Evolutionary conservation across 2,329 filamentous ascomycete genomes (phyloP).

Genomic region (Apiospora saccharicola): DNA sequence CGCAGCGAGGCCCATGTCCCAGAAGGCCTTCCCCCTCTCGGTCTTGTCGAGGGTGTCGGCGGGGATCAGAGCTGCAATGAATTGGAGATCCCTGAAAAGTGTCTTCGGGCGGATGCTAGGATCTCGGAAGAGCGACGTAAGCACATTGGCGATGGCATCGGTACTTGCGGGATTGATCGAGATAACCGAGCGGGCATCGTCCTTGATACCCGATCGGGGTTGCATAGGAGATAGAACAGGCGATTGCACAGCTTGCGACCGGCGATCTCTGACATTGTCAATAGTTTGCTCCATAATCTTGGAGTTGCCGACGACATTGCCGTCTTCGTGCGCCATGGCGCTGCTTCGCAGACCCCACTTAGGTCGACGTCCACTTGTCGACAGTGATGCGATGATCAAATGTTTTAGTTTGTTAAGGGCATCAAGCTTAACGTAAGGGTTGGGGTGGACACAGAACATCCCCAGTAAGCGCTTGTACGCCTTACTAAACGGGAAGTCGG

Average conservation of each 20-base stretch:
- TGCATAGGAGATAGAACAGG: slow-evolving; percentile 44
- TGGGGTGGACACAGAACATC: slow-evolving; percentile 89
- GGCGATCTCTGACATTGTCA: slow-evolving; percentile 73
- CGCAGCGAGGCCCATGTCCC: slow-evolving; percentile 87
- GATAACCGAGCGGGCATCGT: slow-evolving; percentile 57
- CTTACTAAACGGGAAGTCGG: slow-evolving; percentile 79
- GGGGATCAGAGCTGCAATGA: slow-evolving; percentile 72
- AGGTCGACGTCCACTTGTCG: slow-evolving; percentile 56
- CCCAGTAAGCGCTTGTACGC: slow-evolving; percentile 82
- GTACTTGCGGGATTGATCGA: slow-evolving; percentile 62
- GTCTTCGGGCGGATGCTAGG: slow-evolving; percentile 77
- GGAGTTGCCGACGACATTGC: slow-evolving; percentile 42
- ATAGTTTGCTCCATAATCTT: slow-evolving; percentile 71
- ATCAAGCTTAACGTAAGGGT: slow-evolving; percentile 85
- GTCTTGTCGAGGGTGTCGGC: slow-evolving; percentile 66
- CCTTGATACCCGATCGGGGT: slow-evolving; percentile 50
- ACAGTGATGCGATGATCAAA: slow-evolving; percentile 79
- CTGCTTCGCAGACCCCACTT: slow-evolving; percentile 46
- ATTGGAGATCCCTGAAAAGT: slow-evolving; percentile 82
- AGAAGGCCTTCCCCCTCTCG: slow-evolving; percentile 80
- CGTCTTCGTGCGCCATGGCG: slow-evolving; percentile 45
- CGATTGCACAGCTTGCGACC: slow-evolving; percentile 62
- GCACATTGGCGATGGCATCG: slow-evolving; percentile 70
- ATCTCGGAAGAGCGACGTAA: slow-evolving; percentile 73
- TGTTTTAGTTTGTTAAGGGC: slow-evolving; percentile 84